These are phyloP conservation scores for Bipolaris gigantea DNA, from an alignment of 2,329 filamentous ascomycete genomes.

Conservation along the genomic window DNA sequence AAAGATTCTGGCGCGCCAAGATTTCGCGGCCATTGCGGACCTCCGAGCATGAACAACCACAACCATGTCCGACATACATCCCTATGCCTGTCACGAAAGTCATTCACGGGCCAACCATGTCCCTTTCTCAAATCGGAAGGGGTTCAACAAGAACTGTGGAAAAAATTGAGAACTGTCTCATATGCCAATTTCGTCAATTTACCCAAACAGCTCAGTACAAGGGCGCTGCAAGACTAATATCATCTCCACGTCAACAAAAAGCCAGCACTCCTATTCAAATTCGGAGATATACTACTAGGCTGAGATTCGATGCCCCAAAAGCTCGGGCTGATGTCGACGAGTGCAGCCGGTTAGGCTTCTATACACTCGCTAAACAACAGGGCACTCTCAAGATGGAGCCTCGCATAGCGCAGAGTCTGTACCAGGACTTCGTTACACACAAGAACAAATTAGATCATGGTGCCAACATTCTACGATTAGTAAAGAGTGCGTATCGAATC, in stretches of 20 bases:
- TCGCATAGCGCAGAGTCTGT: constrained; percentile 26
- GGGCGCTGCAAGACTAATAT: constrained; percentile 1
- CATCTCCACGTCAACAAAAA: not conserved
- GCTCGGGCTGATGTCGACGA: constrained; percentile 27
- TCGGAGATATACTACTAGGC: constrained; percentile 21
- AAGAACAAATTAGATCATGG: constrained; percentile 23
- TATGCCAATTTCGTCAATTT: constrained; percentile 24
- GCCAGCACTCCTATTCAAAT: constrained; percentile 1
- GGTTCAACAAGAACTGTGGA: constrained; percentile 11
- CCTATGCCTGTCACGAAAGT: not conserved
- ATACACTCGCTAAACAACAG: constrained; percentile 21
- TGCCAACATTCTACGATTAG: constrained; percentile 20
- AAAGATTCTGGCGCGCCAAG: constrained; percentile 26
- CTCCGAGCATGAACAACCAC: constrained; percentile 11
- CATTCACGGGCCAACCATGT: constrained; percentile 19
- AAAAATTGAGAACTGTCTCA: constrained; percentile 17
- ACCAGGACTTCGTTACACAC: constrained; percentile 28
- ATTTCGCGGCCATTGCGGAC: constrained; percentile 29
- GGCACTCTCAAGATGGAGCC: constrained; percentile 20
- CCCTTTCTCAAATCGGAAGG: constrained; percentile 16
- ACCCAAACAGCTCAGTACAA: constrained; percentile 5
- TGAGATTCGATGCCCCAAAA: constrained; percentile 19
- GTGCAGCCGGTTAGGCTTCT: constrained; percentile 24
- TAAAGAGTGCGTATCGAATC: constrained; percentile 24
- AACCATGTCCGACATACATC: not conserved